Evolutionary conservation across 208 protist species (phyloP).

Genomic region (Crithidia bombi): DNA sequence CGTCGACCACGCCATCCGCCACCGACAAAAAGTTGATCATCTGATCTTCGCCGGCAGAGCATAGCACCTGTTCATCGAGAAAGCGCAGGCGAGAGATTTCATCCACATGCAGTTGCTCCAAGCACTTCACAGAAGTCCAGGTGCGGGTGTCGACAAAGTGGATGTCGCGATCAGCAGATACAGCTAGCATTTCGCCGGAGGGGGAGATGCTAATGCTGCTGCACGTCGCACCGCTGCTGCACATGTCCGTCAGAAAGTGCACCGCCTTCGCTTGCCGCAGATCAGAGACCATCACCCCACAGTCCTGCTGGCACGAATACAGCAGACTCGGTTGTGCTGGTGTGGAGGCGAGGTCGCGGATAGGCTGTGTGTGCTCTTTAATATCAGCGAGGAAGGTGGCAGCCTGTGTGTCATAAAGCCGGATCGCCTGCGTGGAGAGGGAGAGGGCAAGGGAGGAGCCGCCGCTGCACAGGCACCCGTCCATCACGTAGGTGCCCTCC

Average conservation of each 20-base stretch:
- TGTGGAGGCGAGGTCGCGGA: constrained; percentile 61
- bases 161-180: constrained; percentile 61
- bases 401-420: constrained; percentile 65
- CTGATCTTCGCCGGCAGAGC: constrained; percentile 85
- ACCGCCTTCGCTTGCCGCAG: constrained; percentile 48
- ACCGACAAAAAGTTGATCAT: constrained; percentile 87
- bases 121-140: constrained; percentile 44
- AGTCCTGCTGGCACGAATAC: constrained; percentile 79
- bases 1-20: constrained; percentile 55
- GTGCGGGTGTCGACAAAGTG: constrained; percentile 74
- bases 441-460: constrained; percentile 58
- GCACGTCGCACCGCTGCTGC: constrained; percentile 42
- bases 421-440: constrained; percentile 59
- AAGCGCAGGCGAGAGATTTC: constrained; percentile 85
- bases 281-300: constrained; percentile 82
- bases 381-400: constrained; percentile 54
- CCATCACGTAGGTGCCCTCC: constrained; percentile 62
- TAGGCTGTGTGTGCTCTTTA: constrained; percentile 63
- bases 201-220: constrained; percentile 63
- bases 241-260: constrained; percentile 75
- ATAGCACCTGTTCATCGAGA: constrained; percentile 59
- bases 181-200: constrained; percentile 41
- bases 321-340: constrained; percentile 53
- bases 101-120: constrained; percentile 78
- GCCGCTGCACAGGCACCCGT: constrained; percentile 71